Base-by-base conservation (phyloP, 2,329 filamentous ascomycete species). In the Pleoardoris graminearum region DNA sequence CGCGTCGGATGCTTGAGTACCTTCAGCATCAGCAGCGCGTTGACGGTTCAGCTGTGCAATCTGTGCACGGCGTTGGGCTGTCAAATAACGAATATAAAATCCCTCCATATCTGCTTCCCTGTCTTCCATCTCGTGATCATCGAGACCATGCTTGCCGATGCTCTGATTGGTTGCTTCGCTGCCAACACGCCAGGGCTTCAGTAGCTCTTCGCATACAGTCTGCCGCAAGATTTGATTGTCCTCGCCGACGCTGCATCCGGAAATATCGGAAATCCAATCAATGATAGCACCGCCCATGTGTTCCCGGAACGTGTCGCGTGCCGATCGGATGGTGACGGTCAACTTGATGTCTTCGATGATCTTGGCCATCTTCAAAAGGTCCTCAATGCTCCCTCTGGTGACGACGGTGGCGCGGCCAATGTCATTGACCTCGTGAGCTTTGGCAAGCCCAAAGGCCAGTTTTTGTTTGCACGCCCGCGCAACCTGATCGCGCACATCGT, bases 211-310 rank as follows among this genome's bases (percentile, higher is more conserved):
- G 67, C 94, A 99, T 33, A 99, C 85, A 6, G 88, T 85, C 46
- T 85, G 86, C 32, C 91, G 84, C 37, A 99, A 78, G 16, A 97
- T 85, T 54, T 89, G 81, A 56, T 86, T 84, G 66, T 99, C 91
- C 27, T 85, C 80, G 1, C 90, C 91, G 41, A 96, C 89, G 48
- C 85, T 88, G 73, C 92, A 97, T 25, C 91, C 91, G 7, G 91
- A 85, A 65, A 99, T 95, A 72, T 99, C 95, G 47, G 87, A 83
- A 17, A 99, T 82, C 95, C 95, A 99, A 65, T 97, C 92, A 48
- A 99, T 88, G 55, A 99, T 93, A 14, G 91, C 91, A n/a, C 90
- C 91, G 65, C 92, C 97, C 95, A 99, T 99, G 71, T 97, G 90
- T 71, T 99, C 94, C 53, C 94, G 84, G 76, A 97, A 99, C 0